Base-by-base conservation (phyloP, 805 yeast species). In the Ogataea paraovalis region DNA sequence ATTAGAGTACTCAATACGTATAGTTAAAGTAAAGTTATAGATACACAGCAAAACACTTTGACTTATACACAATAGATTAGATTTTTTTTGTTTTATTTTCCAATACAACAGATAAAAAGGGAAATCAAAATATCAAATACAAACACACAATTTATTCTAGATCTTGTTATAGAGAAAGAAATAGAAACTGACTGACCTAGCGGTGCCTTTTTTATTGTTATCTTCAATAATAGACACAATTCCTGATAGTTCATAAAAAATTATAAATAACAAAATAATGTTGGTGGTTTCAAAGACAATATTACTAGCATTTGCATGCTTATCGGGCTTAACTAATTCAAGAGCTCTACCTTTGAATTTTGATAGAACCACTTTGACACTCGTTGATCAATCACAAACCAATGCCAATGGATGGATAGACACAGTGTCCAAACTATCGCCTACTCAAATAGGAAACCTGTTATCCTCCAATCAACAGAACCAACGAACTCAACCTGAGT, bases 391-490 rank as follows among this genome's bases (percentile, higher is more conserved):
- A 28, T 46, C 36, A 22, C 13, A 16, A 8, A 16, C 39, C 4
- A 12, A 37, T 20, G 20, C 30, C 10, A 19, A 45, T 9, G 19
- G 20, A 7, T 53, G 53, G 54, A 21, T 50, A n/a, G 42, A 52
- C 14, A 21, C 40, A 19, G 12, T 53, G 6, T 21, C 47, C 21
- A 34, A 33, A 20, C 38, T 39, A 18, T 46, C 57, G 19, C 54
- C 57, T 20, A 34, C 49, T 9, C 51, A 47, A 39, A 37, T 50
- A 5, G 50, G 48, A 10, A 30, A 27, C 30, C n/a, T 37, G 20
- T 7, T 48, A 6, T 12, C 32, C 8, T 30, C 37, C 9, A n/a
- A 27, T n/a, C 28, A 36, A 22, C 23, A 37, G 19, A n/a, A 19
- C n/a, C n/a, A n/a, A n/a, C n/a, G n/a, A 14, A 20, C 12, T 16